Evolutionary conservation across 768 basidiomycete species (phyloP).

Genomic region (Macrolepiota fuliginosa): DNA sequence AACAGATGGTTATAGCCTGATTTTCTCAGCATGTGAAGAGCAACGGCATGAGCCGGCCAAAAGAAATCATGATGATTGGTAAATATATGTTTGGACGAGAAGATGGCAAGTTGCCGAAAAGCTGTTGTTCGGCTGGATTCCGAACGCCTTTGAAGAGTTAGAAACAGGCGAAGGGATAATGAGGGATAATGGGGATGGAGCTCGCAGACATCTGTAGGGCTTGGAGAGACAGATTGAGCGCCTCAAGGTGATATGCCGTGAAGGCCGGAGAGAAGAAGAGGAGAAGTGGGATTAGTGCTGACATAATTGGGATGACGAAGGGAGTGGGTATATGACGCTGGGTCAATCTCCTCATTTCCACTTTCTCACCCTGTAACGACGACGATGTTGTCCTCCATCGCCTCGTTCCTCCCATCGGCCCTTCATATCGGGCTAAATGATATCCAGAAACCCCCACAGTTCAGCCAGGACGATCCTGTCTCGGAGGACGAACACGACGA

Average conservation of each 20-base stretch:
- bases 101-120: not conserved
- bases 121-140: not conserved
- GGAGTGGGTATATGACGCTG: constrained; percentile 8
- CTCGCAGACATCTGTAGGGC: not conserved
- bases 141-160: not conserved
- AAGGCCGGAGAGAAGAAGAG: not conserved
- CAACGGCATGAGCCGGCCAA: not conserved
- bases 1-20: not conserved
- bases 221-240: not conserved
- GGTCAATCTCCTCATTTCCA: constrained; percentile 1
- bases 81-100: not conserved
- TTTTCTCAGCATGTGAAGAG: not conserved
- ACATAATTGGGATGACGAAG: constrained; percentile 11
- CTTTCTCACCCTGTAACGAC: constrained; percentile 7
- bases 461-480: constrained; percentile 18
- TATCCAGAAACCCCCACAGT: constrained; percentile 22
- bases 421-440: constrained; percentile 31
- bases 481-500: constrained; percentile 34
- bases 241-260: not conserved
- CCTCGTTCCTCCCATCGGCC: constrained; percentile 48
- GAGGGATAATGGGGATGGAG: not conserved
- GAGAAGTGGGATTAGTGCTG: not conserved
- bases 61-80: not conserved
- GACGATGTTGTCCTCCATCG: constrained; percentile 50
- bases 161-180: not conserved